phyloP scores from a whole-genome alignment of 768 basidiomycete species.

The Suillus clintonianus region DNA sequence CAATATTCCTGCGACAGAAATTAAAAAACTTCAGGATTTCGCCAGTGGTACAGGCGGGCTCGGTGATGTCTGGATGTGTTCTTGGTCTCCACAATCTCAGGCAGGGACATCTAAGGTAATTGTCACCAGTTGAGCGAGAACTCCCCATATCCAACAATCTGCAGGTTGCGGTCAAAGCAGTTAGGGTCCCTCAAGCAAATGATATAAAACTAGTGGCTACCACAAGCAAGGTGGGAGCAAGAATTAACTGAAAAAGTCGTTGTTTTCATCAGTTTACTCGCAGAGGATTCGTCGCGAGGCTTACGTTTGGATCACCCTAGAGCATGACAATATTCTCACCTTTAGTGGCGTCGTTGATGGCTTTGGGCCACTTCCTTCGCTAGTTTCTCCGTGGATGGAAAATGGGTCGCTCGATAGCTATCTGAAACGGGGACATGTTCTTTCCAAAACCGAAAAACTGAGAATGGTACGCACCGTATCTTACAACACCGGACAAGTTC shows the following conservation, averaged over 20 bases:
- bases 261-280: background rate
- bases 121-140: background rate
- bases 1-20: background rate
- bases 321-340: slow-evolving; percentile 18
- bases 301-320: slow-evolving; percentile 4
- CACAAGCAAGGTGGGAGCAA: slow-evolving; percentile 1
- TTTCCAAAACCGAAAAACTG: slow-evolving; percentile 7
- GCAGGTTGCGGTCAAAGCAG: slow-evolving; percentile 9
- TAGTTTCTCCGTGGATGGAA: slow-evolving; percentile 28
- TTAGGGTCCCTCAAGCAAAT: background rate
- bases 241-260: background rate
- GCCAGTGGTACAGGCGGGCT: slow-evolving; percentile 3
- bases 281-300: slow-evolving; percentile 7
- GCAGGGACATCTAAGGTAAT: background rate
- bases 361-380: slow-evolving; percentile 21
- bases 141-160: background rate
- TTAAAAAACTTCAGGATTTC: background rate
- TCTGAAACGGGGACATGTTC: slow-evolving; percentile 11
- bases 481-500: background rate
- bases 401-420: slow-evolving; percentile 35
- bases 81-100: background rate
- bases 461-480: slow-evolving; percentile 13
- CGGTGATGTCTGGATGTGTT: slow-evolving; percentile 12
- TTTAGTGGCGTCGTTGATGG: slow-evolving; percentile 16
- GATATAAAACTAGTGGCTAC: background rate